A percentile compares a stretch with the other conserved stretches of the same genome.
These are phyloP conservation scores for Phaffomyces opuntiae DNA, from an alignment of 805 yeast species.

Conservation along the genomic window DNA sequence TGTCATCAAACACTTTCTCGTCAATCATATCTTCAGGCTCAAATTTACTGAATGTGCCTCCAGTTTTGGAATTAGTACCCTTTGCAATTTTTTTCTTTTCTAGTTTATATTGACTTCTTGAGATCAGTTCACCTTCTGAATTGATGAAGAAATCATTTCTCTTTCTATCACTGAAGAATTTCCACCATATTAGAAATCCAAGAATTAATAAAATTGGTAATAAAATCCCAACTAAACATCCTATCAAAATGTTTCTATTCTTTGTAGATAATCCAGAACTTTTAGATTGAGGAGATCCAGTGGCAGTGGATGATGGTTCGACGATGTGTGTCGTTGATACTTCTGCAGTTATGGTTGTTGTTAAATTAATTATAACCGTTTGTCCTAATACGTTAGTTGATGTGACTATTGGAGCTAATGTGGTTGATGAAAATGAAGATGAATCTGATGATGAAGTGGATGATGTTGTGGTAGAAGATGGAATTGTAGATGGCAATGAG, in stretches of 20 bases:
- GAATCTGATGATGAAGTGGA: slow-evolving; percentile 1
- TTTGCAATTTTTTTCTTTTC: background rate
- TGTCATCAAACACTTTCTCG: slow-evolving; percentile 22
- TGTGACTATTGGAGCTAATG: slow-evolving; percentile 5
- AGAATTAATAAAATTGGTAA: slow-evolving; percentile 40
- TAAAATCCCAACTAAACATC: slow-evolving; percentile 66
- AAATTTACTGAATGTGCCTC: background rate
- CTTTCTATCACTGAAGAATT: slow-evolving; percentile 7
- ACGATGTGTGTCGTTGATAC: slow-evolving; percentile 24
- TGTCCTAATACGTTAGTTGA: slow-evolving; percentile 7
- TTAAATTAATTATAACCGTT: slow-evolving; percentile 16
- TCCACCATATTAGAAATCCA: slow-evolving; percentile 7
- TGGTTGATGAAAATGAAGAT: background rate
- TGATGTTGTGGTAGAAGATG: background rate
- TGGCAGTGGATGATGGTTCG: background rate
- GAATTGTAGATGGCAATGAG: background rate
- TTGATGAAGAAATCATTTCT: slow-evolving; percentile 16
- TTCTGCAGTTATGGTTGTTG: slow-evolving; percentile 11
- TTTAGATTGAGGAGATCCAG: background rate
- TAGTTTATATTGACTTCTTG: background rate
- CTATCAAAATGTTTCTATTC: slow-evolving; percentile 49
- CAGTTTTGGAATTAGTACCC: background rate
- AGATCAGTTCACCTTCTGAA: slow-evolving; percentile 23
- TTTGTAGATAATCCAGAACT: slow-evolving; percentile 35
- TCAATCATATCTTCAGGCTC: slow-evolving; percentile 22